These are phyloP conservation scores for Symmetrospora coprosmae DNA, from an alignment of 768 basidiomycete genomes.

Conservation along the genomic window DNA sequence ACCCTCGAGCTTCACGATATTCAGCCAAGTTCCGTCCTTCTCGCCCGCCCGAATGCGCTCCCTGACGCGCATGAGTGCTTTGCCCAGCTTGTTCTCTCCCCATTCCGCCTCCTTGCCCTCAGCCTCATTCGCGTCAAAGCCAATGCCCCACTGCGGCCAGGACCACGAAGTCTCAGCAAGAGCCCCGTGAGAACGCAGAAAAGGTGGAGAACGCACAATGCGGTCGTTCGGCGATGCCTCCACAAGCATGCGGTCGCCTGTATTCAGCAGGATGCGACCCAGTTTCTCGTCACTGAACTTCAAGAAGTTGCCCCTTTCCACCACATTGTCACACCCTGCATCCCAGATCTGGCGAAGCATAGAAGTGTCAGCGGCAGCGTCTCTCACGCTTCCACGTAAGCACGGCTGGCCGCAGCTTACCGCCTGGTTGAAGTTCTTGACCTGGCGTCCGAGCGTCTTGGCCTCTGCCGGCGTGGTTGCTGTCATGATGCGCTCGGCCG, in stretches of 20 bases:
- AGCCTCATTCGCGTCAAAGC: slow-evolving; percentile 8
- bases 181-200: not conserved
- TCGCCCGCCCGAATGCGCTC: slow-evolving; percentile 8
- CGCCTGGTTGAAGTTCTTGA: slow-evolving; percentile 23
- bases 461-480: slow-evolving; percentile 18
- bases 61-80: slow-evolving; percentile 16
- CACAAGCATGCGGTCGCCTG: not conserved
- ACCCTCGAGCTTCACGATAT: slow-evolving; percentile 16
- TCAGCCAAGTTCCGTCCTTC: slow-evolving; percentile 10
- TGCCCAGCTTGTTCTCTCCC: slow-evolving; percentile 15
- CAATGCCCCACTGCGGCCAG: slow-evolving; percentile 14
- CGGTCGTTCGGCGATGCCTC: slow-evolving; percentile 13
- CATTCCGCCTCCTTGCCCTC: slow-evolving; percentile 7
- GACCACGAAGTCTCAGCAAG: not conserved
- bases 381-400: not conserved
- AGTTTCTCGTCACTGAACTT: slow-evolving; percentile 16
- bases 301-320: slow-evolving; percentile 18
- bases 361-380: not conserved
- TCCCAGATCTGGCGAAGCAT: slow-evolving; percentile 12
- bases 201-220: not conserved
- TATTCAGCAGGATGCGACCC: not conserved
- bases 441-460: slow-evolving; percentile 17
- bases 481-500: slow-evolving; percentile 5
- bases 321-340: slow-evolving; percentile 14
- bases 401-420: not conserved